These are phyloP conservation scores for Stagonosporopsis chrysanthemi DNA, from an alignment of 2,329 filamentous ascomycete species.

Conservation along the genomic window DNA sequence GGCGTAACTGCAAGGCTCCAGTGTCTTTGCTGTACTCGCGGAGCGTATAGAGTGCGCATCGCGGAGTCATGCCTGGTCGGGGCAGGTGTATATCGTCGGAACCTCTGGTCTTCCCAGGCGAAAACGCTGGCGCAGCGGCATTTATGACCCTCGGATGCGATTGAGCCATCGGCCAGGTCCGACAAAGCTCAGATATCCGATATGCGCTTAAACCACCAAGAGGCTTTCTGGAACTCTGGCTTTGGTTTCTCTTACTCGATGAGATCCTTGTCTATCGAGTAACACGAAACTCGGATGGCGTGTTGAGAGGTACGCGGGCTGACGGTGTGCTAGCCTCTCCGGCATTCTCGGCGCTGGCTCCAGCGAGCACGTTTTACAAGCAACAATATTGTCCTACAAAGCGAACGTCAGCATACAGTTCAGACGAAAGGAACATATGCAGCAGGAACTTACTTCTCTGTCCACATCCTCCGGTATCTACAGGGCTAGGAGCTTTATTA, in stretches of 20 bases:
- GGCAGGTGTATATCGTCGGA: neutral
- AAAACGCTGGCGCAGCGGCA: slow-evolving; percentile 5
- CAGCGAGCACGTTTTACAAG: slow-evolving; percentile 13
- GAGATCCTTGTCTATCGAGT: slow-evolving; percentile 41
- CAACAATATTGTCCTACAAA: neutral
- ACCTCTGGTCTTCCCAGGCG: neutral
- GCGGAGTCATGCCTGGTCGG: neutral
- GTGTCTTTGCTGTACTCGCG: neutral
- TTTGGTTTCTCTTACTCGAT: slow-evolving; percentile 46
- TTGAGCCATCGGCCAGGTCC: slow-evolving; percentile 35
- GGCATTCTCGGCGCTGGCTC: slow-evolving; percentile 29
- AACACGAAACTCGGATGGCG: slow-evolving; percentile 29
- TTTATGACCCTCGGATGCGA: slow-evolving; percentile 14
- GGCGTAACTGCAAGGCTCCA: neutral
- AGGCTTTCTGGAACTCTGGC: slow-evolving; percentile 14
- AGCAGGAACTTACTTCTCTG: slow-evolving; percentile 1
- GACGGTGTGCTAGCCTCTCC: slow-evolving; percentile 35
- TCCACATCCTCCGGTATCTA: neutral
- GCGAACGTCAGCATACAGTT: slow-evolving; percentile 1
- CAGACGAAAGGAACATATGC: neutral
- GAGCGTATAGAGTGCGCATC: neutral
- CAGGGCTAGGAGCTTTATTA: slow-evolving; percentile 22
- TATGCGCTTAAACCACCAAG: slow-evolving; percentile 23
- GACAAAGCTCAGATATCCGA: slow-evolving; percentile 21
- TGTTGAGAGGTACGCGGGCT: slow-evolving; percentile 38